Evolutionary conservation across 2,329 filamentous ascomycete genomes (phyloP).

Genomic region (Trichophyton verrucosum): DNA sequence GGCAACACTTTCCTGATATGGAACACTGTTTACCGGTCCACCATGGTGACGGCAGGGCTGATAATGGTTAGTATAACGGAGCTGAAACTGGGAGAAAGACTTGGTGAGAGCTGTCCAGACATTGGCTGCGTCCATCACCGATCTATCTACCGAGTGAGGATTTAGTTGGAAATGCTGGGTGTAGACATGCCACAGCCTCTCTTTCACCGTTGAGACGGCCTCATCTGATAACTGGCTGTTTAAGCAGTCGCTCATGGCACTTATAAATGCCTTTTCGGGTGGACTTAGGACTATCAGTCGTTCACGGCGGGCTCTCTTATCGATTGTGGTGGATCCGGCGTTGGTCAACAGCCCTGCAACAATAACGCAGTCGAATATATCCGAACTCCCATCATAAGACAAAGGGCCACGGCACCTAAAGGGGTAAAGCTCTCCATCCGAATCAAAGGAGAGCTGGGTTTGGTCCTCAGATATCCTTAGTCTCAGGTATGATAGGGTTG

Average conservation of each 20-base stretch:
- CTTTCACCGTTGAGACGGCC: neutral
- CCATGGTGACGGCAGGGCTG: neutral
- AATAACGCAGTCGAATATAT: constrained; percentile 23
- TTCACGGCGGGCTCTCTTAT: constrained; percentile 13
- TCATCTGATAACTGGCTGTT: constrained; percentile 7
- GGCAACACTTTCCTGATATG: neutral
- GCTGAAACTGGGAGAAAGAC: constrained; percentile 8
- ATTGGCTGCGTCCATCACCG: neutral
- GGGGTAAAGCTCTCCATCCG: constrained; percentile 14
- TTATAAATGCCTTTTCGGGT: constrained; percentile 6
- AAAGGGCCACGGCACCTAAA: constrained; percentile 25
- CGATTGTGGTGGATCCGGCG: constrained; percentile 24
- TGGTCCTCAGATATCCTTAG: constrained; percentile 10
- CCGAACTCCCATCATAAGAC: constrained; percentile 15
- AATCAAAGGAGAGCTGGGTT: constrained; percentile 14
- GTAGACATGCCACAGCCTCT: neutral
- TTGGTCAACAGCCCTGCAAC: constrained; percentile 27
- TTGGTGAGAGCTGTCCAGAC: constrained; percentile 7
- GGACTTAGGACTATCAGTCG: neutral
- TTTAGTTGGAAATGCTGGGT: neutral
- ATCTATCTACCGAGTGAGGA: neutral
- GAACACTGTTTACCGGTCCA: neutral
- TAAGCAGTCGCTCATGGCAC: constrained; percentile 2
- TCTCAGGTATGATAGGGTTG: constrained; percentile 11
- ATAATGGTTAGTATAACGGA: constrained; percentile 1